Evolutionary conservation across 2,329 filamentous ascomycete species (phyloP), one percentile per base, ranked within the genome.

Genomic region (Elsinoe batatas): DNA sequence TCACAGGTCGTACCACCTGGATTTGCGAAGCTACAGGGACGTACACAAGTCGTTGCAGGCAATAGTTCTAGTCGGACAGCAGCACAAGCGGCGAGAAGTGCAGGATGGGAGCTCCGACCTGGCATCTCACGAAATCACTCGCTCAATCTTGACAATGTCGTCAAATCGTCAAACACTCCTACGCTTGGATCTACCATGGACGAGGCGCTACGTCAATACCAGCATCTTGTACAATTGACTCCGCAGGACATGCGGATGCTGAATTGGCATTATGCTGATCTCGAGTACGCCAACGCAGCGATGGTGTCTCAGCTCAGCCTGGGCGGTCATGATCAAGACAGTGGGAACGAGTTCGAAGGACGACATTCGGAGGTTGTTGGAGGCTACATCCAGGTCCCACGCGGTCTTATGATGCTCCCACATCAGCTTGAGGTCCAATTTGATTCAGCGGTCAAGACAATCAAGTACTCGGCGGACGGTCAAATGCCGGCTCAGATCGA

Each of bases 181-280:
- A 95, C 88, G 0, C 75, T 98, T 10, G 93, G 93, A 1, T 85
- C 85, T n/a, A 87, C 94, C 2, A 87, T 97, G 74, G 89, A 98
- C 64, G 84, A 90, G 61, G 88, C 90, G n/a, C 84, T 98, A 58
- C 79, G 79, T 15, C 91, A 97, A 68, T 98, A 95, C 67, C 85
- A 87, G 64, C 77, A 80, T 32, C 79, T 98, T 49, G 79, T 97
- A 26, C 85, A 95, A 57, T 73, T 98, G 53, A 88, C 83, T 12
- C 81, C 91, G 1, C 87, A 89, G 66, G 93, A 98, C 65, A 84
- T 95, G 70, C 82, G 93, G 44, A 76, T 98, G 13, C 79, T 97
- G 65, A 98, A 96, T 66, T 98, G 93, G 93, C 94, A 98, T 70
- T 87, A 96, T 68, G 94, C 94, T 61, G 98, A 98, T 66, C 78